Evolutionary conservation across 2,329 filamentous ascomycete species (phyloP), one percentile per base, ranked within the genome.

Genomic region (Colletotrichum sp.): DNA sequence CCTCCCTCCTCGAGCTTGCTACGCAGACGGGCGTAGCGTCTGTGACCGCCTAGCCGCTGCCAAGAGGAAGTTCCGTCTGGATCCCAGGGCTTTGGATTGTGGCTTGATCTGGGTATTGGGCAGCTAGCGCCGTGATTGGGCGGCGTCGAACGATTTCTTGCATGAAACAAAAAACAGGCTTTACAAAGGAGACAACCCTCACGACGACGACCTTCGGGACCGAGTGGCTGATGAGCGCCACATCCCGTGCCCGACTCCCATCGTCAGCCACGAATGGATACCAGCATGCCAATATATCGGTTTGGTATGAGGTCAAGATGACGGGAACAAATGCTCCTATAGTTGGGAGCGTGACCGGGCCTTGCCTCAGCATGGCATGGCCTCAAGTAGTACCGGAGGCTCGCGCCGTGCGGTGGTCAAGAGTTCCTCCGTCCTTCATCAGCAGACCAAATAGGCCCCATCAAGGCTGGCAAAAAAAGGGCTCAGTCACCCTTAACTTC

Each of bases 11-110:
- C 57, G n/a, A 10, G 24, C 30, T 26, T 60, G 49, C 70, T 75
- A 57, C 49, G 44, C 32, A 67, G 70, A 68, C 75, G 71, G 75
- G 60, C 71, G 71, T 77, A 24, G 26, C 52, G 52, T 71, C 63
- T n/a, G 62, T 73, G 66, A 76, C 70, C 57, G 69, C 66, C 18
- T 67, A 75, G 71, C 26, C 60, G 59, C 66, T 49, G 55, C 21
- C 36, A 30, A 70, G 60, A 16, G 44, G 44, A 52, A 21, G 44
- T 52, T 52, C 71, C 67, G 44, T 44, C 62, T 63, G 16, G 36
- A 52, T 67, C 75, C 75, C 49, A 75, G 30, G 34, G 75, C 16
- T 57, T 18, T 39, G 66, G 71, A 67, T 30, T 55, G 76, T 72
- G 72, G 72, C 72, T 72, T 77, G 72, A 70, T 59, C 52, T 64